Percentiles rank a stretch among this genome's conserved stretches.
Conservation (phyloP, 75 land plant species). For the Cupressus sempervirens region DNA sequence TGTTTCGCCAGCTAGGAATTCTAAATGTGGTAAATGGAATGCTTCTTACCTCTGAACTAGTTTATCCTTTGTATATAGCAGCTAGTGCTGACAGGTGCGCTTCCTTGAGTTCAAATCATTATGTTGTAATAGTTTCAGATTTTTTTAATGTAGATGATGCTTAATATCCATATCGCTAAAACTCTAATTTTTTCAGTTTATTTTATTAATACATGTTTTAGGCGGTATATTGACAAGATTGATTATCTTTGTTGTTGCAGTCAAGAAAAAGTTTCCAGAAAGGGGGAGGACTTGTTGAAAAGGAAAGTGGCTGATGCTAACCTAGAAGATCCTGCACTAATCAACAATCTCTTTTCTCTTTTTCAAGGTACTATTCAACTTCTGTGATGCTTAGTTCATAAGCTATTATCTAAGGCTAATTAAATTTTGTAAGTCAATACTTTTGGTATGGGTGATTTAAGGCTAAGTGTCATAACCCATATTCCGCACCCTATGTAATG, state of each 20-base stretch:
- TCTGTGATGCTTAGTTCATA: neutral
- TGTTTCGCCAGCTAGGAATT: slow-evolving; percentile 57
- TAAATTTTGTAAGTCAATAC: neutral
- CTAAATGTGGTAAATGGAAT: slow-evolving; percentile 76
- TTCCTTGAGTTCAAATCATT: neutral
- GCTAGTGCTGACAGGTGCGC: slow-evolving; percentile 71
- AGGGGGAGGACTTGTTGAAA: slow-evolving; percentile 86
- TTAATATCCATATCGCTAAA: neutral
- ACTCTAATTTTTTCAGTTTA: neutral
- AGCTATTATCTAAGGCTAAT: neutral
- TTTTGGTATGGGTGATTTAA: neutral
- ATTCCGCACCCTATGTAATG: too few relatives aligned
- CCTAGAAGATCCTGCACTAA: slow-evolving; percentile 60
- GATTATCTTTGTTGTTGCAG: slow-evolving; percentile 28
- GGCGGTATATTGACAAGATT: neutral
- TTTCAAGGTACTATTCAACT: slow-evolving; percentile 61
- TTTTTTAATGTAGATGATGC: neutral
- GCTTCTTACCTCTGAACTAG: slow-evolving; percentile 51
- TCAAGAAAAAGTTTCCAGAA: slow-evolving; percentile 75
- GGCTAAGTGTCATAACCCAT: too few relatives aligned
- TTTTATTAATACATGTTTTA: neutral
- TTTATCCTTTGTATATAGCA: slow-evolving; percentile 75
- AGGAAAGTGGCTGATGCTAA: slow-evolving; percentile 59
- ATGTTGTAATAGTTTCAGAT: neutral
- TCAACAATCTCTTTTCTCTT: slow-evolving; percentile 59